Conservation (phyloP, 2,329 filamentous ascomycete genomes). For the Cercospora citrullina region DNA sequence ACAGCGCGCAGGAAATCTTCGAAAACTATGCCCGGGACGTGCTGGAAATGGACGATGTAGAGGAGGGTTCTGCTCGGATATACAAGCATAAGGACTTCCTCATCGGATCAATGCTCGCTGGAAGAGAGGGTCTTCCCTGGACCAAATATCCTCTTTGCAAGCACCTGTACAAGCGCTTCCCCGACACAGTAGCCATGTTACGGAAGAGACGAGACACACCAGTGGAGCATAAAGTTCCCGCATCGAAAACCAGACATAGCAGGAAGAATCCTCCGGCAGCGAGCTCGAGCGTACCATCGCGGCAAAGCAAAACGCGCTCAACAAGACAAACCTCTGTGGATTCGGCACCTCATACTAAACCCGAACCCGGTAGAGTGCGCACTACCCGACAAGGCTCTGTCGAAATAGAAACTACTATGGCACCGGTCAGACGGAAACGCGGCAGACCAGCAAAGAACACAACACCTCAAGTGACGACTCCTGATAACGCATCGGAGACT, state of each 20-base stretch:
- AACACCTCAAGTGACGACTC: slow-evolving; percentile 24
- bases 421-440: slow-evolving; percentile 31
- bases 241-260: neutral
- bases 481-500: slow-evolving; percentile 24
- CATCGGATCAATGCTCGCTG: slow-evolving; percentile 47
- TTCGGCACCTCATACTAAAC: neutral
- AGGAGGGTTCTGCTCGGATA: slow-evolving; percentile 30
- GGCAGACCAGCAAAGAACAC: slow-evolving; percentile 15
- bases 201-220: slow-evolving; percentile 7
- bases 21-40: slow-evolving; percentile 36
- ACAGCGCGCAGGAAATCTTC: slow-evolving; percentile 44
- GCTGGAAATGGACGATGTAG: slow-evolving; percentile 27
- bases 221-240: slow-evolving; percentile 9
- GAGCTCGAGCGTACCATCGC: neutral
- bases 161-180: slow-evolving; percentile 43
- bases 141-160: slow-evolving; percentile 45
- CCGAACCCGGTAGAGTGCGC: neutral
- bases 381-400: slow-evolving; percentile 21
- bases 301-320: slow-evolving; percentile 1
- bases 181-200: slow-evolving; percentile 29
- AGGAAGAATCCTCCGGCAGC: slow-evolving; percentile 5
- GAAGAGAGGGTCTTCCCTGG: slow-evolving; percentile 49
- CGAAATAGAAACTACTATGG: slow-evolving; percentile 26
- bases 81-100: slow-evolving; percentile 44
- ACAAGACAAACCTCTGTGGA: slow-evolving; percentile 17